Conservation (phyloP, 148 eudicot species). For the Chenopodium formosanum region DNA sequence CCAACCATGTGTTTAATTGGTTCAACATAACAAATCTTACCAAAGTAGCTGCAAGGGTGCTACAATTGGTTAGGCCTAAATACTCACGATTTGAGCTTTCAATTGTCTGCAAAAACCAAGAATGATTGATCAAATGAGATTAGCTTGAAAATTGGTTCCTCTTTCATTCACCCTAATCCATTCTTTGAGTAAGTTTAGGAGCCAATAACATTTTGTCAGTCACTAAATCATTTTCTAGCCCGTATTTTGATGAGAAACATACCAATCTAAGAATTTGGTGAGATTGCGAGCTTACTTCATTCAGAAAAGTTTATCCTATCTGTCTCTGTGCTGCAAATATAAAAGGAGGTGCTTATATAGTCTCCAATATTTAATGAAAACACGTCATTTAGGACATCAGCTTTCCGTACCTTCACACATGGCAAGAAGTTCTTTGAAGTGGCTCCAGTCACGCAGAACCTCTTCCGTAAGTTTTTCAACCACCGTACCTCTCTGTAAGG, state of each 20-base stretch:
- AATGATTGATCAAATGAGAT: not conserved
- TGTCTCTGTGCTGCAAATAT: constrained; percentile 90
- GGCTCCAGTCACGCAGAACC: constrained; percentile 72
- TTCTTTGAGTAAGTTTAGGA: not conserved
- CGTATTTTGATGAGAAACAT: constrained; percentile 13
- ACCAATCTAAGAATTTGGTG: constrained; percentile 98
- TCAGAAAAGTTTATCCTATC: constrained; percentile 81
- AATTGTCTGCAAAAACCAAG: constrained; percentile 64
- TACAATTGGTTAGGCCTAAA: constrained; percentile 54
- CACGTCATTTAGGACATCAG: not conserved
- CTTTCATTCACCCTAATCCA: not conserved
- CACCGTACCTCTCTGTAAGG: constrained; percentile 81
- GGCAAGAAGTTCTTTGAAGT: constrained; percentile 81
- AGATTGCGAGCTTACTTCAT: constrained; percentile 92
- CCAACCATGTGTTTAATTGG: constrained; percentile 4
- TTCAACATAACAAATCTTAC: constrained; percentile 37
- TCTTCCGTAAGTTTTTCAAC: constrained; percentile 95
- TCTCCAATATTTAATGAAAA: constrained; percentile 1
- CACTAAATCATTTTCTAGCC: not conserved
- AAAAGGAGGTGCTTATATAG: not conserved
- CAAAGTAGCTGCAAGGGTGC: constrained; percentile 83
- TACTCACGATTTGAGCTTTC: constrained; percentile 74
- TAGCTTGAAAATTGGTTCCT: not conserved
- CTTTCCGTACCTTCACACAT: constrained; percentile 68
- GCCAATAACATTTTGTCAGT: not conserved